Conservation (phyloP, 768 basidiomycete species). For the Phylloporus sp. region DNA sequence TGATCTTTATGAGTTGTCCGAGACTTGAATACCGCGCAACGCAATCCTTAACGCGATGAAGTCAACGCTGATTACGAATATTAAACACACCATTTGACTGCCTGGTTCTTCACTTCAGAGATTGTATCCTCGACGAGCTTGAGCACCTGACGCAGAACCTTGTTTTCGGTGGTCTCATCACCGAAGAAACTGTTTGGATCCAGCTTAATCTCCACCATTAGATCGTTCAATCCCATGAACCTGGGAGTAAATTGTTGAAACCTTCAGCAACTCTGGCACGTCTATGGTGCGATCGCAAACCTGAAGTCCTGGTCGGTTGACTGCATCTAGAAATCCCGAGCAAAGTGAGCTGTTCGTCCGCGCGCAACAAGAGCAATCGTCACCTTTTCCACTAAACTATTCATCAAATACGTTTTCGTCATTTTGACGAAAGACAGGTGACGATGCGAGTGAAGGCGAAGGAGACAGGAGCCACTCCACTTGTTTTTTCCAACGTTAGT, state of each 20-base stretch:
- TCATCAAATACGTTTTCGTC: constrained; percentile 86
- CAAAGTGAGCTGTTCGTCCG: constrained; percentile 1
- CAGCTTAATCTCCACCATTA: constrained; percentile 82
- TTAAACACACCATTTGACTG: constrained; percentile 79
- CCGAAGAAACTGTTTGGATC: constrained; percentile 71
- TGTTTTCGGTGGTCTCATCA: constrained; percentile 82
- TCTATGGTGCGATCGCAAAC: constrained; percentile 35
- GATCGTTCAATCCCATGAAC: constrained; percentile 95
- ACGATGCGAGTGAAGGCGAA: background rate
- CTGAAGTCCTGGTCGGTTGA: constrained; percentile 89
- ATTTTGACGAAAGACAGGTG: constrained; percentile 37
- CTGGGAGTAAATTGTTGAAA: constrained; percentile 37
- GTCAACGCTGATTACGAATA: background rate
- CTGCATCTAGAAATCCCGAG: constrained; percentile 58
- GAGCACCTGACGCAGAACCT: constrained; percentile 79
- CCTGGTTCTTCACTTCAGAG: constrained; percentile 97
- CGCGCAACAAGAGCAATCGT: background rate
- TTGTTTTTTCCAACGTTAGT: background rate
- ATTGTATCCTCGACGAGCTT: constrained; percentile 89
- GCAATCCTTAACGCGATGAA: constrained; percentile 5
- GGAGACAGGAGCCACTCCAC: constrained; percentile 22
- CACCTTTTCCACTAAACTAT: constrained; percentile 79
- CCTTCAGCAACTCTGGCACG: constrained; percentile 14
- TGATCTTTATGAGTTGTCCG: constrained; percentile 85
- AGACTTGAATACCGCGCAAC: constrained; percentile 46